Base-by-base conservation (phyloP, 2,329 filamentous ascomycete species). In the Pezicula rhizophila region DNA sequence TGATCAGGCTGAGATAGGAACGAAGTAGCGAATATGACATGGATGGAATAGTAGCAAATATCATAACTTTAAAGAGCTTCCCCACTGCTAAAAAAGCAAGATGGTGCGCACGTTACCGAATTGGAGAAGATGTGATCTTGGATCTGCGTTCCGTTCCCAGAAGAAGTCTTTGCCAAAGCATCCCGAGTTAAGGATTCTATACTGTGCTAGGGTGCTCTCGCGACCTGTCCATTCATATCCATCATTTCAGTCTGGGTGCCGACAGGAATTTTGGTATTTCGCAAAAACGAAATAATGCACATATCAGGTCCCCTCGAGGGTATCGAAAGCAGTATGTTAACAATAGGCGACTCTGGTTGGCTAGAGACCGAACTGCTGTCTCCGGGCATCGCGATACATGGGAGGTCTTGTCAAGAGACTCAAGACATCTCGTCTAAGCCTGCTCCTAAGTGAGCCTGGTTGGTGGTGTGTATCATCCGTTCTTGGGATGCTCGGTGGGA, bases 1-100 rank as follows among this genome's bases (percentile, higher is more conserved):
- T 23, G 37, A 42, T 17, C 34, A 47, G 50, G 56, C 56, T 55
- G 20, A 49, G 43, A 56, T 50, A 48, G 52, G 56, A 48, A 46
- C 39, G 45, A 40, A 33, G 43, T 55, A 58, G 56, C 50, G 49
- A 52, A 50, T 37, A 7, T 44, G 43, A 5, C 40, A 42, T 42
- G 40, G 40, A 26, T 26, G 40, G 23, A 5, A 23, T 23, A 23
- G 39, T 23, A 23, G 39, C 28, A 31, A 10, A 31, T 31, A 31
- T 31, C 28, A 31, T 37, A 50, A 54, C 46, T 50, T 31, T 50
- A 46, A 53, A 55, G 25, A 11, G 41, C 26, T 42, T 52, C 47
- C 49, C 53, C 47, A 33, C 31, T 38, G 31, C 23, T 39, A 48
- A 44, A 42, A 42, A 18, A 31, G 38, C 17, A 14, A 25, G 15